phyloP scores from a whole-genome alignment of 2,329 filamentous ascomycete genomes.

The Tolypocladium ovalisporum region DNA sequence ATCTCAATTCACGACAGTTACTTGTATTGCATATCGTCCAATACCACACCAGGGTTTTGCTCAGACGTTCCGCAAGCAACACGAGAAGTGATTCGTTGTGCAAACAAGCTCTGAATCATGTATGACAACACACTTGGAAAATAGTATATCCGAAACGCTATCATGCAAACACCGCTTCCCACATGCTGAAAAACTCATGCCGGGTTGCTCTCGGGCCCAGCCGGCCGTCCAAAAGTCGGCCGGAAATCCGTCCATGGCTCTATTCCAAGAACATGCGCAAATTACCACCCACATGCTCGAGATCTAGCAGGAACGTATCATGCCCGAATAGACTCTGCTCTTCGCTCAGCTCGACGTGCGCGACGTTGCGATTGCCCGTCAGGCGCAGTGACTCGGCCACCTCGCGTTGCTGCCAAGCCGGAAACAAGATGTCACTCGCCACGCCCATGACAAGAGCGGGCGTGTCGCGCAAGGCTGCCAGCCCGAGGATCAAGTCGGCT shows the following conservation, averaged over 20 bases:
- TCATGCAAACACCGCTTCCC: not conserved
- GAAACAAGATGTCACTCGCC: conserved; percentile 91
- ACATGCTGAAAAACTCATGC: not conserved
- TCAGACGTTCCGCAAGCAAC: too few relatives aligned
- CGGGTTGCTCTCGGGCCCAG: not conserved
- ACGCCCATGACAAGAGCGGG: conserved; percentile 87
- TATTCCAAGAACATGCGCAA: conserved; percentile 62
- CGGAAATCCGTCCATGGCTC: not conserved
- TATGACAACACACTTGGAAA: too few relatives aligned
- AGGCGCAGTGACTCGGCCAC: conserved; percentile 73
- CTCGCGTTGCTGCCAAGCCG: conserved; percentile 95
- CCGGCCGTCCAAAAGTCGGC: not conserved
- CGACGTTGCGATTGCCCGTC: conserved; percentile 70
- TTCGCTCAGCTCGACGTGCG: conserved; percentile 84
- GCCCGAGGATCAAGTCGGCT: conserved; percentile 66
- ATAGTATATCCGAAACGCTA: not conserved
- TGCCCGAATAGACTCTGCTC: conserved; percentile 93
- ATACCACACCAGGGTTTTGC: too few relatives aligned
- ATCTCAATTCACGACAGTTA: too few relatives aligned
- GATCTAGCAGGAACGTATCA: conserved; percentile 87
- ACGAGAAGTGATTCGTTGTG: too few relatives aligned
- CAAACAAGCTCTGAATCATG: too few relatives aligned
- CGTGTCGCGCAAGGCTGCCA: conserved; percentile 61
- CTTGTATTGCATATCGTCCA: too few relatives aligned
- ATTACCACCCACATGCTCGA: conserved; percentile 82